These are phyloP conservation scores for Neofusicoccum umdonicola DNA, from an alignment of 2,329 filamentous ascomycete genomes.

Conservation along the genomic window DNA sequence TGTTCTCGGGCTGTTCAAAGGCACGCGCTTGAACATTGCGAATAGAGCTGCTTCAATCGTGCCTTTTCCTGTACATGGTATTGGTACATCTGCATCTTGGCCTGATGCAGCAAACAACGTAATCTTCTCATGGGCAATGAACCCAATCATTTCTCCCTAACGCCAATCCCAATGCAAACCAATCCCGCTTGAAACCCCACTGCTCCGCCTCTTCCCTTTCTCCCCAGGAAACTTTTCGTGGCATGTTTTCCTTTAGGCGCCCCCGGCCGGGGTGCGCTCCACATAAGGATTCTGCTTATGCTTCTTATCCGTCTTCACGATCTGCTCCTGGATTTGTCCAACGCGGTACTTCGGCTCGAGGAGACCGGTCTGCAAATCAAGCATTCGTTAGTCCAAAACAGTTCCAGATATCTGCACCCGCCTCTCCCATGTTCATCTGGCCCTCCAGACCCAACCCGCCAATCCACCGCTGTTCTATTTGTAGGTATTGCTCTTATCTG, in stretches of 20 bases:
- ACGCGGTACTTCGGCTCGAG: conserved; percentile 38
- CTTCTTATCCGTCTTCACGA: conserved; percentile 28
- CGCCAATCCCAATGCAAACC: conserved; percentile 8
- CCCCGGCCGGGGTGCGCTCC: background rate
- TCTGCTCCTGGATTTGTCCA: conserved; percentile 31
- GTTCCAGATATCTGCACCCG: background rate
- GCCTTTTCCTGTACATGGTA: background rate
- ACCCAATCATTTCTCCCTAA: background rate
- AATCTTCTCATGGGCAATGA: background rate
- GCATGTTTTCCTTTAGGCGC: background rate
- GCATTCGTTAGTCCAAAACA: background rate
- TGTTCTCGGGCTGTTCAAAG: too few species aligned
- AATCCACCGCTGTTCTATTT: too few species aligned
- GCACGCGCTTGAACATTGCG: too few species aligned
- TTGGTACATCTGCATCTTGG: conserved; percentile 1
- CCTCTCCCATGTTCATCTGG: background rate
- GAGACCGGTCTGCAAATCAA: conserved; percentile 29
- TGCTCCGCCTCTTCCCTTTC: background rate
- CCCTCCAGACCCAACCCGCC: too few species aligned
- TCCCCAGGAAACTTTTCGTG: background rate
- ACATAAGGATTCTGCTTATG: background rate
- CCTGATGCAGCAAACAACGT: background rate
- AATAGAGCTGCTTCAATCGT: background rate
- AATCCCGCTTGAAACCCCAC: background rate
- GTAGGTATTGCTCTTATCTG: background rate